These are phyloP conservation scores for Aspergillus viridinutans DNA, from an alignment of 2,329 filamentous ascomycete species.

Conservation along the genomic window DNA sequence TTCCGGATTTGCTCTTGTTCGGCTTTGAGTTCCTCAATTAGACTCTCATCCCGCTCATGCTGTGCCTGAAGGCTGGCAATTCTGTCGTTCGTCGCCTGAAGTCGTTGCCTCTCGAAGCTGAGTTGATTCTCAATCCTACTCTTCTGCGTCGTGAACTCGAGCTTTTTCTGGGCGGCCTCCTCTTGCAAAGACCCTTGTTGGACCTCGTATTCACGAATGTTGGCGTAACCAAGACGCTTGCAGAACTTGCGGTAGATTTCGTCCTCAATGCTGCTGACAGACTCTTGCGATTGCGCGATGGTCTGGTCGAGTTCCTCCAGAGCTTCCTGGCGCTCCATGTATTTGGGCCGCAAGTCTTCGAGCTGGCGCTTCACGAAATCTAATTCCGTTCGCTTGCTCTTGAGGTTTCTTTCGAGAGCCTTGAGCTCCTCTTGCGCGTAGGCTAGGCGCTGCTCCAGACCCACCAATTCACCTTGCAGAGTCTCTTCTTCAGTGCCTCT, in stretches of 20 bases:
- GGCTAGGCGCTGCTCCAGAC: constrained; percentile 70
- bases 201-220: constrained; percentile 89
- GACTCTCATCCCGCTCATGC: constrained; percentile 61
- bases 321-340: constrained; percentile 64
- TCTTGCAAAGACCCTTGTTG: constrained; percentile 91
- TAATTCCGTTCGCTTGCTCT: constrained; percentile 78
- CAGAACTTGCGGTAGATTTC: constrained; percentile 84
- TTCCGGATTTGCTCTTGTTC: constrained; percentile 73
- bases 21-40: constrained; percentile 65
- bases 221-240: constrained; percentile 74
- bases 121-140: constrained; percentile 59
- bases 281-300: constrained; percentile 54
- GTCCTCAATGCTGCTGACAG: constrained; percentile 80
- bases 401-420: constrained; percentile 74
- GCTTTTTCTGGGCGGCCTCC: constrained; percentile 80
- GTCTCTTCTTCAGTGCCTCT: constrained; percentile 73
- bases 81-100: constrained; percentile 66
- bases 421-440: constrained; percentile 71
- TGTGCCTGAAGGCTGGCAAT: constrained; percentile 65
- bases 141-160: constrained; percentile 77
- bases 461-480: constrained; percentile 72
- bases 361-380: constrained; percentile 70
- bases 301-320: constrained; percentile 59
- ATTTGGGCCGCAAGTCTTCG: constrained; percentile 71
- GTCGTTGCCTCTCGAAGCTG: constrained; percentile 63